Percentiles rank a stretch among this genome's conserved stretches.
These are phyloP conservation scores for Calonectria montana DNA, from an alignment of 2,329 filamentous ascomycete genomes.

Conservation along the genomic window DNA sequence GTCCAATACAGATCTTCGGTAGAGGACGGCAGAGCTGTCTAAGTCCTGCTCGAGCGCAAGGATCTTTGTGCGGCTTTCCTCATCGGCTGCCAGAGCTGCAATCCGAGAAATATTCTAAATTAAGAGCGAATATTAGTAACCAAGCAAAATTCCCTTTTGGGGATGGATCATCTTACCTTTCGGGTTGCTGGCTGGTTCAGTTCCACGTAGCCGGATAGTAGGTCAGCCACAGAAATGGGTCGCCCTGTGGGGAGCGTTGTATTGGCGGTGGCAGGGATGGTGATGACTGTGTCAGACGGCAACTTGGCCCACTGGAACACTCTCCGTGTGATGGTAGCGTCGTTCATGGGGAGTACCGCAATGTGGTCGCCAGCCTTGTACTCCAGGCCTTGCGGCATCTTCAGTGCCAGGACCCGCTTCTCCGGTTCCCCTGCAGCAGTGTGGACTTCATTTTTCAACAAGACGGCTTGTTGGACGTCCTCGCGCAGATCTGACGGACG, in stretches of 20 bases:
- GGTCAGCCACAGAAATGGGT: slow-evolving; percentile 67
- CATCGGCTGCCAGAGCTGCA: slow-evolving; percentile 45
- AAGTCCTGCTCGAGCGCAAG: slow-evolving; percentile 53
- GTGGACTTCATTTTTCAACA: slow-evolving; percentile 64
- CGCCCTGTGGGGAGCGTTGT: slow-evolving; percentile 62
- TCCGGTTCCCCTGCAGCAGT: slow-evolving; percentile 54
- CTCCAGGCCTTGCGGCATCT: slow-evolving; percentile 68
- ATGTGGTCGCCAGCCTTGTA: slow-evolving; percentile 80
- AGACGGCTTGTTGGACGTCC: slow-evolving; percentile 68
- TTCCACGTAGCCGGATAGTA: slow-evolving; percentile 76
- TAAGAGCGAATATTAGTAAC: background rate
- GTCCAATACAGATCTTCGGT: slow-evolving; percentile 68
- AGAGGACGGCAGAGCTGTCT: slow-evolving; percentile 55
- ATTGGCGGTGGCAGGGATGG: slow-evolving; percentile 59
- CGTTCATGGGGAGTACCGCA: slow-evolving; percentile 75
- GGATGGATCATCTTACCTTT: slow-evolving; percentile 55
- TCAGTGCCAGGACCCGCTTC: slow-evolving; percentile 72
- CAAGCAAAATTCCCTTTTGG: background rate
- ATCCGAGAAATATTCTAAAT: slow-evolving; percentile 47
- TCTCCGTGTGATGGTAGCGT: slow-evolving; percentile 66
- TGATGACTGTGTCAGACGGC: slow-evolving; percentile 68
- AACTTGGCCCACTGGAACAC: slow-evolving; percentile 72
- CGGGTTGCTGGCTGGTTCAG: slow-evolving; percentile 75
- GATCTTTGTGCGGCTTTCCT: slow-evolving; percentile 46
- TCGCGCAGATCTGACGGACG: slow-evolving; percentile 67